Percentiles rank a stretch among this genome's conserved stretches.
Conservation (phyloP, 305 asterid species). For the Solanum hybrid region DNA sequence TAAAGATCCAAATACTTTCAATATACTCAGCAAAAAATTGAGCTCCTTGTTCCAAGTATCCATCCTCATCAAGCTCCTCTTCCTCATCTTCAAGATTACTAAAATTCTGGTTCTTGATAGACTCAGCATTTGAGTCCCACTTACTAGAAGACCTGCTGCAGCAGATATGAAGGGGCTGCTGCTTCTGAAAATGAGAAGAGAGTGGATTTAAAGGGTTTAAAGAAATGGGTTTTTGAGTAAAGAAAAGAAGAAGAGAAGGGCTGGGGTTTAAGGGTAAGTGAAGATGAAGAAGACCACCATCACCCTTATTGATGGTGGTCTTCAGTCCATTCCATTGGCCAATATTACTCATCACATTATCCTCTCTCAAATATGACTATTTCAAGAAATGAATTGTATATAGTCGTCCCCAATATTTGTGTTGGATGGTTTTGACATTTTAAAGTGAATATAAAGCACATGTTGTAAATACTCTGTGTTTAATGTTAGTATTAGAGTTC, state of each 20-base stretch:
- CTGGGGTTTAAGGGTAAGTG: background rate
- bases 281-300: background rate
- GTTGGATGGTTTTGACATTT: background rate
- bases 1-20: slow-evolving; percentile 77
- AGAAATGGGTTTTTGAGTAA: background rate
- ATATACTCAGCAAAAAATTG: slow-evolving; percentile 50
- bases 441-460: background rate
- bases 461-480: background rate
- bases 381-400: background rate
- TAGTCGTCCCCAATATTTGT: background rate
- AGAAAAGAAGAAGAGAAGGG: background rate
- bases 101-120: slow-evolving; percentile 21
- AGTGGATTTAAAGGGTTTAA: background rate
- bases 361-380: background rate
- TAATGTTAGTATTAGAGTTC: background rate
- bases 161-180: slow-evolving; percentile 19
- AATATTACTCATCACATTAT: background rate
- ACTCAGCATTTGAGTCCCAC: slow-evolving; percentile 63
- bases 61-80: slow-evolving; percentile 12
- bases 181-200: slow-evolving; percentile 9
- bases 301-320: background rate
- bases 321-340: background rate
- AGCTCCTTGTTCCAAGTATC: slow-evolving; percentile 29
- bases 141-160: slow-evolving; percentile 24
- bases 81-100: slow-evolving; percentile 10